Evolutionary conservation across 129 eudicot genomes (phyloP), one percentile per base, ranked within the genome.

Genomic region (Erigeron canadensis): DNA sequence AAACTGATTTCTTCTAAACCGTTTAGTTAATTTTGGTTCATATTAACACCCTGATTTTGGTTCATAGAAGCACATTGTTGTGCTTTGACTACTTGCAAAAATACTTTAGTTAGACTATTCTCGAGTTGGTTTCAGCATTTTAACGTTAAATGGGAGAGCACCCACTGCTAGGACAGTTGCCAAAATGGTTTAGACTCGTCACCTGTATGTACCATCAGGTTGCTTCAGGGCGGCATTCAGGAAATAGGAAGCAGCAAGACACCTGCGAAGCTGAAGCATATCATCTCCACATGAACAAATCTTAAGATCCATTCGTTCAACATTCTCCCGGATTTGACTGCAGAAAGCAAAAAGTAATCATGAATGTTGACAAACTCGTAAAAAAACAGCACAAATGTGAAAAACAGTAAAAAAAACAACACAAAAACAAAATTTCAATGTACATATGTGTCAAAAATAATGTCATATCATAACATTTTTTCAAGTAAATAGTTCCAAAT

Each of bases 161-260:
- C 8, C 18, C 3, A 15, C 56, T 11, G 4, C 16, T 2, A 23
- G 15, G 51, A 41, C 65, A 65, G 65, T 15, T 40, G 62, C 17
- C n/a, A 48, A 53, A 13, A 15, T 54, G 58, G 79, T 44, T 63
- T 40, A 17, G 44, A 63, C 42, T 18, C 48, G 4, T 63, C 60
- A 93, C 96, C 95, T 93, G 86, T 87, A 93, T 46, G 85, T 72
- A 40, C 96, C 96, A 79, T 88, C 96, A 67, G 98, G 96, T 77
- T 89, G 91, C 79, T 84, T 87, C 69, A 84, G 65, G 53, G 95
- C 98, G 65, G 96, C 96, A 83, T 89, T 93, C 10, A 93, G 77
- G 65, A 89, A 93, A 84, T 85, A 93, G 22, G 98, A 81, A 55
- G 98, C 98, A 71, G 98, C 95, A 66, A 93, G 87, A 71, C 98